Evolutionary conservation across 345 rosid species (phyloP).

Genomic region (Citrus cavaleriei): DNA sequence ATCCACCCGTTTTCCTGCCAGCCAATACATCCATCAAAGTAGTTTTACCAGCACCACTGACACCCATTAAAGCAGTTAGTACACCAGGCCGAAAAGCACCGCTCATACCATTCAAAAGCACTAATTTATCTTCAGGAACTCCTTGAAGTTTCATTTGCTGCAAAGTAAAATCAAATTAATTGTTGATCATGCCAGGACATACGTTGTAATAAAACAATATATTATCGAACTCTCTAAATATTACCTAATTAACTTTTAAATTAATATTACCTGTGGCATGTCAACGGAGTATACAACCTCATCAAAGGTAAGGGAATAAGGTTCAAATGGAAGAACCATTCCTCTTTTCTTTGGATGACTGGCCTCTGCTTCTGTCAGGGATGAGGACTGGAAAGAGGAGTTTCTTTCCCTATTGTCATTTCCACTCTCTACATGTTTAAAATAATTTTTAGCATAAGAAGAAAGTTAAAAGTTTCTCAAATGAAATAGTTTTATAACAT

Average conservation of each 20-base stretch:
- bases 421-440: constrained; percentile 6
- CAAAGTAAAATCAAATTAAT: constrained; percentile 2
- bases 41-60: constrained; percentile 56
- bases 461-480: background rate
- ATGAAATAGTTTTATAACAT: constrained; percentile 9
- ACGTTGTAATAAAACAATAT: background rate
- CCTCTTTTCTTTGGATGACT: constrained; percentile 39
- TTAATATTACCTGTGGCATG: constrained; percentile 62
- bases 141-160: constrained; percentile 54
- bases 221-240: background rate
- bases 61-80: constrained; percentile 60
- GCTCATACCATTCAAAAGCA: constrained; percentile 44
- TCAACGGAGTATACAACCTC: constrained; percentile 60
- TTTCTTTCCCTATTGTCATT: constrained; percentile 15
- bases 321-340: constrained; percentile 84
- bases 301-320: constrained; percentile 60
- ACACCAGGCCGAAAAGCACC: constrained; percentile 59
- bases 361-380: constrained; percentile 22
- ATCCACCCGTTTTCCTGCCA: constrained; percentile 57
- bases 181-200: background rate
- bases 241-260: background rate
- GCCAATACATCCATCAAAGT: constrained; percentile 61
- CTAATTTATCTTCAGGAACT: constrained; percentile 34
- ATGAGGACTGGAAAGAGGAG: constrained; percentile 2
- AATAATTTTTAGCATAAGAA: background rate